A percentile compares a stretch with the other conserved stretches of the same genome.
Conservation (phyloP, 768 basidiomycete species). For the Infundibulicybe gibba region DNA sequence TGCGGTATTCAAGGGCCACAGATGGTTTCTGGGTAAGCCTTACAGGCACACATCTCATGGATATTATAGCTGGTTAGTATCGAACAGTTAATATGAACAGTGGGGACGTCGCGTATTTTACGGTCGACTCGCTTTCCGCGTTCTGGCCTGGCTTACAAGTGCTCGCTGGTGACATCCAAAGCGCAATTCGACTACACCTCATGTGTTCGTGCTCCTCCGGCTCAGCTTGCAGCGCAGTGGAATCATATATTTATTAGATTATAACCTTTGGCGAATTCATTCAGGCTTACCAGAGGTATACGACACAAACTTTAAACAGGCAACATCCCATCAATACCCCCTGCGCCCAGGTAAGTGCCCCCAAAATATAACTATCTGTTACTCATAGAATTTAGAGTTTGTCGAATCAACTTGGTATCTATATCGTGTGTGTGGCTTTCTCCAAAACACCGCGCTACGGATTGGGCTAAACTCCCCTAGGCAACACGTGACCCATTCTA, state of each 20-base stretch:
- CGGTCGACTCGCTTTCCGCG: conserved; percentile 93
- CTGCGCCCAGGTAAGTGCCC: conserved; percentile 59
- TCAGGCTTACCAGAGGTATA: conserved; percentile 92
- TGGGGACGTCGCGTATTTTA: conserved; percentile 70
- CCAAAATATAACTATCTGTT: neutral
- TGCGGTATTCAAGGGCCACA: conserved; percentile 76
- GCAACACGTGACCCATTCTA: conserved; percentile 93
- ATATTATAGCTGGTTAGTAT: conserved; percentile 50
- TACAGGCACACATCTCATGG: neutral
- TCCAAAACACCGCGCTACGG: neutral
- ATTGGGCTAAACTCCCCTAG: conserved; percentile 33
- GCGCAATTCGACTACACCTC: conserved; percentile 89
- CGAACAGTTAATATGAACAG: conserved; percentile 77
- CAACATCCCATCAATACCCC: conserved; percentile 77
- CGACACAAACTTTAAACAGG: conserved; percentile 70
- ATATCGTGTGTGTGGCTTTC: conserved; percentile 61
- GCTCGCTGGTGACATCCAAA: conserved; percentile 79
- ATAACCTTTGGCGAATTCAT: conserved; percentile 88
- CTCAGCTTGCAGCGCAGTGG: neutral
- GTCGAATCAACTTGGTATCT: conserved; percentile 97
- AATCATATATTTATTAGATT: conserved; percentile 46
- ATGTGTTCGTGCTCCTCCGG: conserved; percentile 52
- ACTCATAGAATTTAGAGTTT: conserved; percentile 55
- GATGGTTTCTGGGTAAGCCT: conserved; percentile 85
- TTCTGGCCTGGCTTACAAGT: conserved; percentile 98